Percentiles rank a stretch among this genome's conserved stretches.
phyloP scores from a whole-genome alignment of 2,329 filamentous ascomycete species.

The Epichloe scottii region DNA sequence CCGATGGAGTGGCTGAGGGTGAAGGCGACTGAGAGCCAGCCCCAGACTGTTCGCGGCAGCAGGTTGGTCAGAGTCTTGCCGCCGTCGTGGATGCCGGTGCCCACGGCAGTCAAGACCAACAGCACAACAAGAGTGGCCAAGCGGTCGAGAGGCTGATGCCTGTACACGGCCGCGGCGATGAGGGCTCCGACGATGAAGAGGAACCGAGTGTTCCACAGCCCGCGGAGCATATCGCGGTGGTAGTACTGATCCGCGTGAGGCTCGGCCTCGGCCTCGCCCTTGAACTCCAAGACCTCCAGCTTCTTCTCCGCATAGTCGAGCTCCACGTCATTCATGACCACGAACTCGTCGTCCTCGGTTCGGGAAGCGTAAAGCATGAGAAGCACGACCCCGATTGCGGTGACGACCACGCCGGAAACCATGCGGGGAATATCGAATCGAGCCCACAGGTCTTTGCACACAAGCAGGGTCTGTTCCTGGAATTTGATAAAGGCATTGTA shows the following conservation, averaged over 20 bases:
- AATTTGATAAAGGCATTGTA: conserved; percentile 57
- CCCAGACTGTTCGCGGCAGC: conserved; percentile 69
- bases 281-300: conserved; percentile 34
- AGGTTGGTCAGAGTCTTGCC: conserved; percentile 37
- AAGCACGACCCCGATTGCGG: conserved; percentile 53
- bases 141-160: conserved; percentile 20
- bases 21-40: conserved; percentile 72
- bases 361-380: conserved; percentile 61
- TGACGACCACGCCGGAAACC: conserved; percentile 62
- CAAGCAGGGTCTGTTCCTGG: conserved; percentile 61
- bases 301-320: conserved; percentile 47
- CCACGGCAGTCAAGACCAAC: conserved; percentile 28
- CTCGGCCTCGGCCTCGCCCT: conserved; percentile 25
- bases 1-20: conserved; percentile 81
- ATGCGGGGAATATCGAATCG: conserved; percentile 83
- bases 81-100: conserved; percentile 28
- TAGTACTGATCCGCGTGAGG: conserved; percentile 26
- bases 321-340: conserved; percentile 41
- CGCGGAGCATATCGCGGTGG: conserved; percentile 22
- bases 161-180: conserved; percentile 18
- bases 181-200: conserved; percentile 18
- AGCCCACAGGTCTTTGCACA: conserved; percentile 82
- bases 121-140: conserved; percentile 27
- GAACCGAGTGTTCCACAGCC: conserved; percentile 23
- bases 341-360: conserved; percentile 41